These are phyloP conservation scores for Candida tunisiensis DNA, from an alignment of 1,139 yeast genomes.

Conservation along the genomic window DNA sequence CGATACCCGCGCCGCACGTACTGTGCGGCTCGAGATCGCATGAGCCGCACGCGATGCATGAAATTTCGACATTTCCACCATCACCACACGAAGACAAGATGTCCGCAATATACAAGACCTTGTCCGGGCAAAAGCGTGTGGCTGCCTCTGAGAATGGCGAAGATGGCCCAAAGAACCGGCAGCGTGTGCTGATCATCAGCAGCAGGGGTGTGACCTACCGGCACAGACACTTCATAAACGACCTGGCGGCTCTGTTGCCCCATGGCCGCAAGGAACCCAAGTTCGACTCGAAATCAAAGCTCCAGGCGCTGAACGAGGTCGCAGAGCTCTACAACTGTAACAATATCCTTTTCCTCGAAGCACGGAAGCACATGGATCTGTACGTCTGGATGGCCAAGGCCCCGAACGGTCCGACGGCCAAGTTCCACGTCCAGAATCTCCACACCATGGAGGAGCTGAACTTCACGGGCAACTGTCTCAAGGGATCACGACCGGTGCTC, in stretches of 20 bases:
- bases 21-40: too few relatives aligned
- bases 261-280: conserved; percentile 96
- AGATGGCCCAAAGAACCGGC: conserved; percentile 16
- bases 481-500: conserved; percentile 90
- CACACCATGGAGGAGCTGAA: conserved; percentile 94
- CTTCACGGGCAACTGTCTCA: conserved; percentile 89
- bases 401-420: conserved; percentile 94
- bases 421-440: conserved; percentile 84
- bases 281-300: conserved; percentile 81
- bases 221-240: conserved; percentile 87
- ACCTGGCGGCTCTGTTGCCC: conserved; percentile 65
- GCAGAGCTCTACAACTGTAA: conserved; percentile 97
- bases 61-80: background rate
- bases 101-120: conserved; percentile 43
- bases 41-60: too few relatives aligned
- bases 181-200: conserved; percentile 58
- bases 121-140: conserved; percentile 30
- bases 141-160: conserved; percentile 24
- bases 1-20: too few relatives aligned
- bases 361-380: conserved; percentile 90
- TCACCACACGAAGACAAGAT: conserved; percentile 1
- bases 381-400: conserved; percentile 93
- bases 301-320: conserved; percentile 79
- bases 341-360: conserved; percentile 85
- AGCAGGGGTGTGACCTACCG: conserved; percentile 87